phyloP scores from a whole-genome alignment of 805 yeast genomes.

The Kodamaea laetipori region DNA sequence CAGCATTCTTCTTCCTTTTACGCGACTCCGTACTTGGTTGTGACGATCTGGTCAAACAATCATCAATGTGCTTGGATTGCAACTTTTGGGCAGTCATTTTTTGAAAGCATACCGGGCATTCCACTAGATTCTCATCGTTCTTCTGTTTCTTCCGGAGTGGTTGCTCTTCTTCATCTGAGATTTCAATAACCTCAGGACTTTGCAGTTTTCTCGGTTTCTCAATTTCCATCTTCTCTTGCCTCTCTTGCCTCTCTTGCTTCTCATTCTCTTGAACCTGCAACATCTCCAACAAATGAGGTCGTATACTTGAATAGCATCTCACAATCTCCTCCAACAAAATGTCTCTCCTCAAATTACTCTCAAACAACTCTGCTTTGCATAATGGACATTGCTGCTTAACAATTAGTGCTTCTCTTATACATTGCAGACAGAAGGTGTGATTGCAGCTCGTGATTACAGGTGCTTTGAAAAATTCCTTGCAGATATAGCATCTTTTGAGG shows the following conservation, averaged over 20 bases:
- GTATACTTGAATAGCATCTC: conserved; percentile 47
- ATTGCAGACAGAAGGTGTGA: conserved; percentile 86
- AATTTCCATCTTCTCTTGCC: background rate
- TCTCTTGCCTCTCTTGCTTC: background rate
- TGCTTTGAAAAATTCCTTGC: conserved; percentile 77
- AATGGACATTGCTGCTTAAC: conserved; percentile 69
- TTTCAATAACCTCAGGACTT: conserved; percentile 20
- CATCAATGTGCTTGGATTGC: conserved; percentile 63
- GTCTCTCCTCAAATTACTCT: conserved; percentile 67
- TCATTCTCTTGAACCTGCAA: conserved; percentile 17
- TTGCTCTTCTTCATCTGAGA: conserved; percentile 15
- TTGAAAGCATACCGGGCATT: conserved; percentile 69
- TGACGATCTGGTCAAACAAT: conserved; percentile 48
- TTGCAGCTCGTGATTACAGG: conserved; percentile 86
- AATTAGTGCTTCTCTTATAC: conserved; percentile 74
- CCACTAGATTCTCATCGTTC: conserved; percentile 36
- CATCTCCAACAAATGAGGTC: conserved; percentile 40
- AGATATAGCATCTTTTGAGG: conserved; percentile 77
- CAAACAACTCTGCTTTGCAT: conserved; percentile 70
- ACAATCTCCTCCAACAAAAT: conserved; percentile 72
- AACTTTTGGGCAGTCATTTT: conserved; percentile 55
- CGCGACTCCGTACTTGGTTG: conserved; percentile 9
- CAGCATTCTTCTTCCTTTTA: conserved; percentile 12
- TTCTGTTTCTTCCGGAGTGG: conserved; percentile 11
- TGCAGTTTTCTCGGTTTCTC: background rate